Base-by-base conservation (phyloP, 2,329 filamentous ascomycete species). In the Fusarium paranaense region DNA sequence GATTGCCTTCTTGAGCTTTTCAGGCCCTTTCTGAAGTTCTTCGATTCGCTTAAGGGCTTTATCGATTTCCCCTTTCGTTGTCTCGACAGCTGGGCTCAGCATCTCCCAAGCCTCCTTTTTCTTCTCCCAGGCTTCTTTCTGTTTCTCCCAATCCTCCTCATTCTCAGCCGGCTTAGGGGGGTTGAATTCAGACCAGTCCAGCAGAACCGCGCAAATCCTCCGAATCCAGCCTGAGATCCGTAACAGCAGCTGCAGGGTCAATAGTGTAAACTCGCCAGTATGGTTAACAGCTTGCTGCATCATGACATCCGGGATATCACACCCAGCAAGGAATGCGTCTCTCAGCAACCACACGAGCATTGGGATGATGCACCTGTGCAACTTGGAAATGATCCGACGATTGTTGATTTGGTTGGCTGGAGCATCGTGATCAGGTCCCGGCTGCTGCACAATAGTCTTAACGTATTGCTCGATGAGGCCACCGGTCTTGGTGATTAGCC, bases 331-430 rank as follows among this genome's bases (percentile, higher is more conserved):
- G 38, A 81, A 78, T 0, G 59, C 58, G 35, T 73, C 69, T 40
- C 71, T 74, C 8, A 81, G 42, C 5, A 73, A 27, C 9, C 80
- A 35, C 18, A 80, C 66, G 8, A 80, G 60, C 64, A 79, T 72
- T 4, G 80, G 80, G 6, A 81, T 74, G 14, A 81, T 74, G 13
- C 54, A 70, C 10, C 25, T 57, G 32, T 62, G 66, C 9, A 81
- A 47, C 14, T 62, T 67, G 2, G 52, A 32, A 14, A 77, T 52
- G 9, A 37, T 69, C 37, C 16, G 32, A 18, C 16, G 58, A 27
- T 70, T 69, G 2, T 27, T 10, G 18, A 22, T 33, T 18, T 52
- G 37, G 27, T 62, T 38, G 9, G 33, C 20, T 20, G 27, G 5
- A 5, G 37, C 27, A 7, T 20, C 58, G 18, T 40, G 25, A 14